Base-by-base conservation (phyloP, 2,329 filamentous ascomycete species). In the Bimuria novae-zelandiae region DNA sequence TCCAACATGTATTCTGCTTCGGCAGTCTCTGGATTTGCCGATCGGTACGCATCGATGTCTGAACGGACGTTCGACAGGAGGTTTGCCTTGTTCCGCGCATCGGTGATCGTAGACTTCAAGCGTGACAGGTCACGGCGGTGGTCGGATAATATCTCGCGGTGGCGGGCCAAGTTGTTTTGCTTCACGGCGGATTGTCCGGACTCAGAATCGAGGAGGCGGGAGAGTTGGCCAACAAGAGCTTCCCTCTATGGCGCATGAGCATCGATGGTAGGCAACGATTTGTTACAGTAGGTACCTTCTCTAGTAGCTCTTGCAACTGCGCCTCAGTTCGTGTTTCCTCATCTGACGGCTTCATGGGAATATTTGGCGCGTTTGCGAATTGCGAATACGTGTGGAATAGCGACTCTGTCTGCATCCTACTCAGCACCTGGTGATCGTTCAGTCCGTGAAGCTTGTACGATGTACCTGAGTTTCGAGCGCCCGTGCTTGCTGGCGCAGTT, bases 1-100 rank as follows among this genome's bases (percentile, higher is more conserved):
- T 90, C 89, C 23, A 99, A 83, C 92, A 99, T 97, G 79, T 97
- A 99, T 56, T 99, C 93, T 41, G 91, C 91, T 77, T 97, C 94
- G 49, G 88, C 89, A 2, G 86, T 86, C 63, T 85, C 89, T 7
- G 90, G 90, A 71, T 96, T 94, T 51, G 84, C 85, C 44, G 88
- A 84, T 49, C 89, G 89, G 78, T 96, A 97, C 49, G 90, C 87
- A 73, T 91, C 84, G 74, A 97, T 97, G 73, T 99, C 94, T 66
- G 89, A 89, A 58, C 91, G 89, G 43, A 99, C 92, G 68, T 91
- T 94, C 48, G 87, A 89, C 51, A 99, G 85, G 27, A 99, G 85
- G 75, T 97, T 96, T 51, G 90, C 89, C 60, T 92, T 87, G 75
- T 95, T 87, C 68, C 94, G 89, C 43, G 90, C 86, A 63, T 93